A percentile compares a stretch with the other conserved stretches of the same genome.
Conservation (phyloP, 305 asterid genomes). For the Striga hermonthica region DNA sequence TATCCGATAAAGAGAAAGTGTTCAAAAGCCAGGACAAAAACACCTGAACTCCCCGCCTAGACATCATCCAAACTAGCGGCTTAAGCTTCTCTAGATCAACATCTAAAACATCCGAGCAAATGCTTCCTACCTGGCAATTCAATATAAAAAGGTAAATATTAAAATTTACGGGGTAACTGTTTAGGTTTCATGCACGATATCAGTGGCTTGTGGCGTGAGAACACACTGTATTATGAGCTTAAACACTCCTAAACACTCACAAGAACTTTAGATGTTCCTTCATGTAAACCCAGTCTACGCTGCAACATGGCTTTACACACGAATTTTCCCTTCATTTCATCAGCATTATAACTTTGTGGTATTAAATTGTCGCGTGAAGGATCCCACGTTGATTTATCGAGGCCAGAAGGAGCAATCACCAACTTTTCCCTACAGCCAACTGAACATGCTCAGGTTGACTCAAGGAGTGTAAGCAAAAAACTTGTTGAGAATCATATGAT, state of each 20-base stretch:
- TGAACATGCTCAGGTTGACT: conserved; percentile 25
- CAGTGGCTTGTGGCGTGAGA: neutral
- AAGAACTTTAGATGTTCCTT: conserved; percentile 44
- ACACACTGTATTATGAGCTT: neutral
- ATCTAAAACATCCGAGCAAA: conserved; percentile 45
- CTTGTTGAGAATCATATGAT: conserved; percentile 12
- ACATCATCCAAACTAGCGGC: conserved; percentile 59
- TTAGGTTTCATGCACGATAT: neutral
- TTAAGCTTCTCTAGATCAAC: conserved; percentile 55
- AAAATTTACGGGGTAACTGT: neutral
- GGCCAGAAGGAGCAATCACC: conserved; percentile 63
- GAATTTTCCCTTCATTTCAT: conserved; percentile 65
- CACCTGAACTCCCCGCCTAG: conserved; percentile 66
- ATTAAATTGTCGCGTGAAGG: conserved; percentile 60
- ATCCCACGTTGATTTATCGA: conserved; percentile 69
- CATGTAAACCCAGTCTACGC: conserved; percentile 48
- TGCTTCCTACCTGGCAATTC: conserved; percentile 68
- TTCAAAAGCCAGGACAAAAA: conserved; percentile 22
- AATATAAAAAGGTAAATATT: neutral
- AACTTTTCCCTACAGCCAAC: conserved; percentile 57
- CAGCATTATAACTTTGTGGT: conserved; percentile 54
- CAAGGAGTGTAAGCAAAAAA: conserved; percentile 21
- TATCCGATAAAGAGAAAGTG: conserved; percentile 9
- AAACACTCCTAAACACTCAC: conserved; percentile 41
- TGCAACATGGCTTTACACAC: conserved; percentile 62